Evolutionary conservation across 2,329 filamentous ascomycete genomes (phyloP).

Genomic region (Diaporthe australafricana): DNA sequence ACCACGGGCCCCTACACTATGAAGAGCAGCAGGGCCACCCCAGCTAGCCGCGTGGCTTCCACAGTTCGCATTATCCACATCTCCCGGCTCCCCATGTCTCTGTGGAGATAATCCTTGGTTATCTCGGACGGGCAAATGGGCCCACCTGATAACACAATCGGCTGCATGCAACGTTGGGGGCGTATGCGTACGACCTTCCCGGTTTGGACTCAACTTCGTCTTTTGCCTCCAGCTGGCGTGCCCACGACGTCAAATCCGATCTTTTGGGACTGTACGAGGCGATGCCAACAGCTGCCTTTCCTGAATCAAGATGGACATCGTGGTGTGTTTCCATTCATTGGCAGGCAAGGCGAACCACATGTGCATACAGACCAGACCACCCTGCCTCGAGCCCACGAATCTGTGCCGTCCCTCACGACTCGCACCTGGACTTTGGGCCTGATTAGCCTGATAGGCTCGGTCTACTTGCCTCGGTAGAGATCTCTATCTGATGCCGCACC

Average conservation of each 20-base stretch:
- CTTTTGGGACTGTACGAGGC: neutral
- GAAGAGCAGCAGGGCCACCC: neutral
- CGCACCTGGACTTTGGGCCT: neutral
- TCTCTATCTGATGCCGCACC: neutral
- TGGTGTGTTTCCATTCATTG: neutral
- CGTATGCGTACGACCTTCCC: neutral
- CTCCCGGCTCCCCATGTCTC: neutral
- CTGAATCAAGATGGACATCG: neutral
- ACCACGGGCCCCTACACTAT: neutral
- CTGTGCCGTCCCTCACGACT: neutral
- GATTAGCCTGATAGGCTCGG: neutral
- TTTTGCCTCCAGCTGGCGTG: neutral
- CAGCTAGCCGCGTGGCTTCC: neutral
- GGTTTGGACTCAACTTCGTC: neutral
- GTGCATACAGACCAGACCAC: neutral
- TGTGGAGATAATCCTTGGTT: neutral
- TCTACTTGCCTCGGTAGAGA: neutral
- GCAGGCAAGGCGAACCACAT: no score
- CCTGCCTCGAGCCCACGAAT: neutral
- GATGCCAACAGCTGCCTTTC: neutral
- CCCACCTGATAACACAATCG: neutral
- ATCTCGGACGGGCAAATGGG: neutral
- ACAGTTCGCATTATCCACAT: neutral
- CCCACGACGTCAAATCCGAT: neutral
- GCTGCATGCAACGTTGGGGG: neutral